Conservation (phyloP, 2,329 filamentous ascomycete species). For the Dactylellina leptospora region DNA sequence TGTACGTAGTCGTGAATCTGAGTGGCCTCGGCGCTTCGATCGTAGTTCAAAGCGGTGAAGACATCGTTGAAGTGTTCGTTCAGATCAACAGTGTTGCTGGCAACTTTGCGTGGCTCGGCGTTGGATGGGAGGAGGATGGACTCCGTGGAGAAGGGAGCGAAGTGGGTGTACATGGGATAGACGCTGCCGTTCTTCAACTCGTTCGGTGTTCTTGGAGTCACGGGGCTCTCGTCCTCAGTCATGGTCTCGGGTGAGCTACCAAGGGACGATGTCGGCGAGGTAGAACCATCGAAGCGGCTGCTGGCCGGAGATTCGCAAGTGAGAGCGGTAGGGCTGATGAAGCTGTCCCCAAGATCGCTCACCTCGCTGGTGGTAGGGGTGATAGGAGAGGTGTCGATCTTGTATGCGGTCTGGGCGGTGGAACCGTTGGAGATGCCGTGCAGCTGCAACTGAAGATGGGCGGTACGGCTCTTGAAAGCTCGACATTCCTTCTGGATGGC, state of each 20-base stretch:
- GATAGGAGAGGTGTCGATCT: conserved; percentile 24
- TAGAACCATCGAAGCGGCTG: conserved; percentile 10
- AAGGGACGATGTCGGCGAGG: conserved; percentile 44
- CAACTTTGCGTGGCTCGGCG: conserved; percentile 39
- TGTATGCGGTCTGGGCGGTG: conserved; percentile 15
- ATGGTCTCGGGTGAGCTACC: conserved; percentile 44
- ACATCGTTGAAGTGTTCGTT: conserved; percentile 45
- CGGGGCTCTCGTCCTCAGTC: conserved; percentile 43
- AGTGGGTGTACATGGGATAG: conserved; percentile 35
- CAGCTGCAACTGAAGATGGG: conserved; percentile 35
- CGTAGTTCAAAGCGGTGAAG: conserved; percentile 44
- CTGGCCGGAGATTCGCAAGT: conserved; percentile 39
- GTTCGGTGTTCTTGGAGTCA: conserved; percentile 34
- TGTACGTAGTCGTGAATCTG: conserved; percentile 33
- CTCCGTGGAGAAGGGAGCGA: conserved; percentile 15
- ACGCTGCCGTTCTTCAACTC: conserved; percentile 23
- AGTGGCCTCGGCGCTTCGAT: conserved; percentile 20
- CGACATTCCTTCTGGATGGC: conserved; percentile 34
- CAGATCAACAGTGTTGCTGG: conserved; percentile 30
- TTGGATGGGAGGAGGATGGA: conserved; percentile 38
- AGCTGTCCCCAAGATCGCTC: conserved; percentile 19
- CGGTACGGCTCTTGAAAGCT: conserved; percentile 27
- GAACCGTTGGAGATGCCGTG: conserved; percentile 34
- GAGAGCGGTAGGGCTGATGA: conserved; percentile 36
- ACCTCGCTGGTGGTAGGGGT: conserved; percentile 21